Evolutionary conservation across 495 filamentous ascomycete species (phyloP).

Genomic region (Tricharina praecox): DNA sequence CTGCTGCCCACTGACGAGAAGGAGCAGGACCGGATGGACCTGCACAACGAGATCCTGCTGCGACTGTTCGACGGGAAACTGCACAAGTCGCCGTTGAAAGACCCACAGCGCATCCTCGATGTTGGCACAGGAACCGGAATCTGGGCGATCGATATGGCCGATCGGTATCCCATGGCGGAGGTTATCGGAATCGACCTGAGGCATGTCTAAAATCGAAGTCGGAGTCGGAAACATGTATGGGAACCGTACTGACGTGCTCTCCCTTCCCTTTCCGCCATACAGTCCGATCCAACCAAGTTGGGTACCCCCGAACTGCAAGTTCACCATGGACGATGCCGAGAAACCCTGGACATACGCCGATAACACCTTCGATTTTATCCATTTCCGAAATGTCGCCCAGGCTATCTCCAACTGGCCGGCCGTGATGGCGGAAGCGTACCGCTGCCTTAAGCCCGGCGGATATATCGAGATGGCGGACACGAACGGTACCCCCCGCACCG

Average conservation of each 20-base stretch:
- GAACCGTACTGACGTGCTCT: too few relatives aligned
- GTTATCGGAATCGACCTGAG: not conserved
- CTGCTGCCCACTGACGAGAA: not conserved
- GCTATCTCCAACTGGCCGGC: constrained; percentile 5
- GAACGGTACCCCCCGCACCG: not conserved
- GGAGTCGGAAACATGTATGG: too few relatives aligned
- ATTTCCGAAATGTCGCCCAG: constrained; percentile 25
- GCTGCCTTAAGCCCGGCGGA: not conserved
- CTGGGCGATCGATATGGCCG: not conserved
- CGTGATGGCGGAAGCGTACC: constrained; percentile 4
- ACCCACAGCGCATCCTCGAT: not conserved
- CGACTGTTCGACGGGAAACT: not conserved
- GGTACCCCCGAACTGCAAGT: not conserved
- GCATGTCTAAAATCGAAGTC: not conserved
- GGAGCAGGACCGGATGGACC: not conserved
- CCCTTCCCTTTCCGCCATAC: too few relatives aligned
- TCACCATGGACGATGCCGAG: constrained; percentile 6
- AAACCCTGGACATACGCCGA: constrained; percentile 9
- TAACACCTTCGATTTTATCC: constrained; percentile 27
- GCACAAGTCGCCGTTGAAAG: not conserved
- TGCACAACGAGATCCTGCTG: not conserved
- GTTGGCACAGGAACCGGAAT: not conserved
- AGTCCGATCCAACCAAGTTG: not conserved
- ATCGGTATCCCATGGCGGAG: not conserved
- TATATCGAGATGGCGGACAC: constrained; percentile 8